Base-by-base conservation (phyloP, 2,329 filamentous ascomycete species). In the Claviceps africana region DNA sequence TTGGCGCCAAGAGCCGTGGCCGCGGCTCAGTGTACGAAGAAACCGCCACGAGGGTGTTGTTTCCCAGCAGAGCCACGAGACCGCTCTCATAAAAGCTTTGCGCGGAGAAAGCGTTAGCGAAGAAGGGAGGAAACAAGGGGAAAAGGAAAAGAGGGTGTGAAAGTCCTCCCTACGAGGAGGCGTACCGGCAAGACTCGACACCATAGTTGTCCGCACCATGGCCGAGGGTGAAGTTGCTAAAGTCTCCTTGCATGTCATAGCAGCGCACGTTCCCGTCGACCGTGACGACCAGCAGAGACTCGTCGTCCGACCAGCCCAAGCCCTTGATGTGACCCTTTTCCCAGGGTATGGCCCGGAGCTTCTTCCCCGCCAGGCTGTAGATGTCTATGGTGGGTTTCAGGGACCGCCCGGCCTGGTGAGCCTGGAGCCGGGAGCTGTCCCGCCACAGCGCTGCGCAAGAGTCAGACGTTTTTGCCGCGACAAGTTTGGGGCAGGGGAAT, bases 221-320 rank as follows among this genome's bases (percentile, higher is more conserved):
- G 51, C 91, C 93, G 0, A 98, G 74, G 1, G 87, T 90, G 67
- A 97, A 98, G 54, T 95, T 90, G 17, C 85, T 88, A 64, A 98
- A 98, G 64, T 97, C 91, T 56, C 86, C 88, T 65, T 95, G 86
- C n/a, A 98, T 72, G 62, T 93, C 87, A 65, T 89, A 96, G 66
- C 88, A 93, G 55, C 90, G 79, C 44, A 97, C 91, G 1, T 83
- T 91, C 25, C 93, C 93, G 63, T 98, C 91, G 51, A 86, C 80
- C 10, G 89, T 88, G 50, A 97, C 82, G 0, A 96, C 85, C 4
- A 98, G 73, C 47, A 98, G 76, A 64, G 86, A 85, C 73, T 98
- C 93, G 58, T 96, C 88, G 62, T 95, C 91, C 21, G 90, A 95
- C 93, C 93, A 98, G 35, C 93, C 93, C 21, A 98, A 76, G 2